Base-by-base conservation (phyloP, 495 filamentous ascomycete genomes). In the Annulohypoxylon stygium region DNA sequence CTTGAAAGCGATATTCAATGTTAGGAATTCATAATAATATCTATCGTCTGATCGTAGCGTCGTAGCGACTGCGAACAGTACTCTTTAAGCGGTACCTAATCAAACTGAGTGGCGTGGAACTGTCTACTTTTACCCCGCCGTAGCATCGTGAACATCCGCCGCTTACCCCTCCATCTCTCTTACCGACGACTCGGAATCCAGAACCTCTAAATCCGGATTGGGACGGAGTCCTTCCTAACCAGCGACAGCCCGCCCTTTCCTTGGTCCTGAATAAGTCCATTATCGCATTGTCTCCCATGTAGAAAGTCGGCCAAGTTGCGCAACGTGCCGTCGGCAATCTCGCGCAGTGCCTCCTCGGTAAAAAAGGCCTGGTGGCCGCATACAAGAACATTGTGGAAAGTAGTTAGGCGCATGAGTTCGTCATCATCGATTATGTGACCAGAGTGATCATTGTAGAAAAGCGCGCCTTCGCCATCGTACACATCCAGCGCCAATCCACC, bases 321-420 rank as follows among this genome's bases (percentile, higher is more conserved):
- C 59, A 91, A 60, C 8, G 90, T 91, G 11, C 84, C 86, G n/a
- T 85, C 84, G 4, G 90, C 84, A 75, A 92, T 92, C 79, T 90
- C 88, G 2, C 79, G 82, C 50, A 92, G 75, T 3, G 90, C 90
- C 79, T 92, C 90, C 23, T 86, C 77, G 1, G 90, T 92, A 59
- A 92, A 90, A 78, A 92, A 92, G 1, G 87, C 90, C 81, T 92
- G 90, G 69, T 92, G 90, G 0, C 90, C 89, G 67, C 86, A 89
- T 61, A 92, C 78, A 51, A 92, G 73, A 5, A 92, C 90, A 66
- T 92, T 92, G 51, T 87, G 90, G 70, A 92, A 92, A 0, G 90
- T 91, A 77, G 90, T 87, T 65, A 93, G 74, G n/a, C 90, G 86
- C 85, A 87, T 88, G 37, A 93, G 76, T 53, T 87, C 84, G 73